phyloP scores from a whole-genome alignment of 768 basidiomycete genomes.

The Mycena capillaripes region DNA sequence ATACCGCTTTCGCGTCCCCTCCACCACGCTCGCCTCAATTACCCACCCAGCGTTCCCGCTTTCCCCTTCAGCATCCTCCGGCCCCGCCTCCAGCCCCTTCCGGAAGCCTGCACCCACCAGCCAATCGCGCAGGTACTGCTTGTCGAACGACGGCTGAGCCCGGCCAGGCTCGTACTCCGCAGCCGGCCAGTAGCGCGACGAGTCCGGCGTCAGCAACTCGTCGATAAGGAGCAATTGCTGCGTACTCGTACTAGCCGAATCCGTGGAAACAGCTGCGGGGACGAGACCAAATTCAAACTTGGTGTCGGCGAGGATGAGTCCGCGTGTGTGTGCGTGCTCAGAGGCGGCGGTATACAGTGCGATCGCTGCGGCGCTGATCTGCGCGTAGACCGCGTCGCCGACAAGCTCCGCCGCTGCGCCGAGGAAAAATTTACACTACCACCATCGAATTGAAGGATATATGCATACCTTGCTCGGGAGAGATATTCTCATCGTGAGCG shows the following conservation, averaged over 20 bases:
- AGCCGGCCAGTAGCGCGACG: constrained; percentile 96
- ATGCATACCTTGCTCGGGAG: constrained; percentile 77
- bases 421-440: background rate
- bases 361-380: constrained; percentile 72
- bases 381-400: constrained; percentile 72
- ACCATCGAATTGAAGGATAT: background rate
- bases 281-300: constrained; percentile 98
- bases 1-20: constrained; percentile 85
- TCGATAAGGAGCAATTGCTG: constrained; percentile 88
- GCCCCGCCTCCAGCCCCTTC: constrained; percentile 85
- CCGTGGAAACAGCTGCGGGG: constrained; percentile 36
- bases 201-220: constrained; percentile 97
- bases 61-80: constrained; percentile 59
- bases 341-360: constrained; percentile 83
- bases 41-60: constrained; percentile 78
- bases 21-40: constrained; percentile 81
- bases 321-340: constrained; percentile 76
- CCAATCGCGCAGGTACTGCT: constrained; percentile 96
- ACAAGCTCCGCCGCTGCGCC: constrained; percentile 72
- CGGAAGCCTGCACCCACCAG: constrained; percentile 79
- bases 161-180: constrained; percentile 79
- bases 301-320: constrained; percentile 96
- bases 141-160: constrained; percentile 93
- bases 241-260: constrained; percentile 38
- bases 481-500: constrained; percentile 96